Evolutionary conservation across 768 basidiomycete species (phyloP).

Genomic region (Leccinum broughii): DNA sequence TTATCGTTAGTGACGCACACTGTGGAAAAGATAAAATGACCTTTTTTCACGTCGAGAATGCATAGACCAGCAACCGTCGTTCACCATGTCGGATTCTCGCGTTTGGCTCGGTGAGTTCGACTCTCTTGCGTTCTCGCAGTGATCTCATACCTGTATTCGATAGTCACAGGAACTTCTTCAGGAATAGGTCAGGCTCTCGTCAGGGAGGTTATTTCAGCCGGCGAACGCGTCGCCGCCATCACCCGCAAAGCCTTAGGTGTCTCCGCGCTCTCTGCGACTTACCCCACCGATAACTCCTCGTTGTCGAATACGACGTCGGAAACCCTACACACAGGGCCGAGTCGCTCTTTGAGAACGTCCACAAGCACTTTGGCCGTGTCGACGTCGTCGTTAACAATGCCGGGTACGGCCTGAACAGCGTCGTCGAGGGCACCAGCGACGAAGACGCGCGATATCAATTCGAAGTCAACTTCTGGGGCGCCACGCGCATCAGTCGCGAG

Average conservation of each 20-base stretch:
- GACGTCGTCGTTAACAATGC: conserved; percentile 39
- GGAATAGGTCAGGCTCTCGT: conserved; percentile 40
- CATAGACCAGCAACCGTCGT: neutral
- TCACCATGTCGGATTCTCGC: conserved; percentile 20
- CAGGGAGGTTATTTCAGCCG: conserved; percentile 25
- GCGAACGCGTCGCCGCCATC: conserved; percentile 32
- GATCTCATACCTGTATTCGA: neutral
- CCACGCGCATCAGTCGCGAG: conserved; percentile 24
- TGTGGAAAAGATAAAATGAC: conserved; percentile 13
- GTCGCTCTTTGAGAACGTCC: conserved; percentile 24
- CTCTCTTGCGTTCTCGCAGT: neutral
- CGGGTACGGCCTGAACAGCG: conserved; percentile 20
- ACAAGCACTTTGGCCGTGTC: conserved; percentile 30
- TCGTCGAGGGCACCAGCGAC: conserved; percentile 30
- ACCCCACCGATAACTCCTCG: conserved; percentile 24
- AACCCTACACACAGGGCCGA: conserved; percentile 16
- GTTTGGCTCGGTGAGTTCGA: conserved; percentile 25
- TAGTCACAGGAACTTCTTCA: conserved; percentile 43
- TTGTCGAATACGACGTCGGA: conserved; percentile 33
- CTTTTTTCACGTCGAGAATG: neutral
- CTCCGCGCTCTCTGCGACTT: conserved; percentile 14
- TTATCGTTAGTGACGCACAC: too few species aligned
- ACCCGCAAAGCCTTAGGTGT: conserved; percentile 27
- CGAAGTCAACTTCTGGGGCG: conserved; percentile 37
- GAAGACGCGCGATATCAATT: conserved; percentile 29